phyloP scores from a whole-genome alignment of 2,329 filamentous ascomycete genomes.

The Fusarium azukiicola region DNA sequence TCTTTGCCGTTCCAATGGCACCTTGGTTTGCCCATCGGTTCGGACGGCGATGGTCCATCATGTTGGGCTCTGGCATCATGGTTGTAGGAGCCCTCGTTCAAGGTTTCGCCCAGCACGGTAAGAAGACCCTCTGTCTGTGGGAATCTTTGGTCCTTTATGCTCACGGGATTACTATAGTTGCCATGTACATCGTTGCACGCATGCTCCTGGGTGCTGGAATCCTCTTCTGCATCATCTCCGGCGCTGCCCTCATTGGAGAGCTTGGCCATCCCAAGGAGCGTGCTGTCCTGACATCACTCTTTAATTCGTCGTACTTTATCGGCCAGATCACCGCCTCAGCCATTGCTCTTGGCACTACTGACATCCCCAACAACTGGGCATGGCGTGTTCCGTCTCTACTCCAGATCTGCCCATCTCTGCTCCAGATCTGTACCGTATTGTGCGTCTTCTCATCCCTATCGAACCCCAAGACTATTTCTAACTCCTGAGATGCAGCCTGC shows the following conservation, averaged over 20 bases:
- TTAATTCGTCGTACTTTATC: constrained; percentile 74
- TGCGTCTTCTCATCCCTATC: constrained; percentile 41
- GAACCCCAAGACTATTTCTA: not conserved
- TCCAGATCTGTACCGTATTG: constrained; percentile 66
- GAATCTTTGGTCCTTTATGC: not conserved
- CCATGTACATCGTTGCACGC: constrained; percentile 80
- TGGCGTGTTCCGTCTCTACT: constrained; percentile 68
- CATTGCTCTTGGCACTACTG: constrained; percentile 70
- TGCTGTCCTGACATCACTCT: constrained; percentile 66
- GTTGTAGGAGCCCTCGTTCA: constrained; percentile 76
- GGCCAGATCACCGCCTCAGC: constrained; percentile 73
- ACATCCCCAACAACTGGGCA: constrained; percentile 55
- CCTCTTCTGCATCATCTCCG: constrained; percentile 78
- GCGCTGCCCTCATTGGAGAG: constrained; percentile 79
- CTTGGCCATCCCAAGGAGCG: constrained; percentile 81
- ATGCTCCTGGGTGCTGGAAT: constrained; percentile 82
- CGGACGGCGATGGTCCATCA: constrained; percentile 72
- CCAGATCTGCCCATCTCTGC: constrained; percentile 64
- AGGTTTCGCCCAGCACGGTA: constrained; percentile 70
- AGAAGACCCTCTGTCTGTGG: not conserved
- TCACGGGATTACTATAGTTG: constrained; percentile 58
- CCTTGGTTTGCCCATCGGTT: constrained; percentile 72
- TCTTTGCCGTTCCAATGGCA: constrained; percentile 75
- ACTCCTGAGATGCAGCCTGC: constrained; percentile 20
- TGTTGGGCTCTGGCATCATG: constrained; percentile 77